A percentile compares a stretch with the other conserved stretches of the same genome.
These are phyloP conservation scores for Adenanthera pavonina DNA, from an alignment of 306 rosid species.

Conservation along the genomic window DNA sequence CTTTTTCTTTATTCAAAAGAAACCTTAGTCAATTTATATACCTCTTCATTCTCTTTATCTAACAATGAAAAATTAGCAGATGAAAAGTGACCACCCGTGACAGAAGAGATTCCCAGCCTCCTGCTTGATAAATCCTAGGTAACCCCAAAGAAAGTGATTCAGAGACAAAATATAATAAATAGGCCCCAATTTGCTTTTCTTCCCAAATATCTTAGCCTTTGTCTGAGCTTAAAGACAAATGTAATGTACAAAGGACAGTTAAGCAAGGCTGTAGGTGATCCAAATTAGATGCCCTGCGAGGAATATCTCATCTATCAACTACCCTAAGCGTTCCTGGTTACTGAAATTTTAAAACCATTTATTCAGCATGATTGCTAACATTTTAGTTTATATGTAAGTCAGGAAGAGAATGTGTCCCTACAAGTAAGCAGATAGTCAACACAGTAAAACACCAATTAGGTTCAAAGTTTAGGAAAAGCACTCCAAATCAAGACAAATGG, in stretches of 20 bases:
- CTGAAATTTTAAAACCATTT: constrained; percentile 22
- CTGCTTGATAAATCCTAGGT: constrained; percentile 64
- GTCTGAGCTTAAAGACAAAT: constrained; percentile 18
- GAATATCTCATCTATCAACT: background rate
- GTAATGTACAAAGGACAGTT: background rate
- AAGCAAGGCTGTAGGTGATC: constrained; percentile 33
- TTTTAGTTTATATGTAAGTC: background rate
- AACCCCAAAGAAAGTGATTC: constrained; percentile 60
- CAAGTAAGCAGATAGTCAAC: constrained; percentile 6
- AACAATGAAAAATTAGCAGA: constrained; percentile 69
- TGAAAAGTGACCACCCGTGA: constrained; percentile 51
- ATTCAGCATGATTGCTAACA: background rate
- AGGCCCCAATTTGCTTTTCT: constrained; percentile 38
- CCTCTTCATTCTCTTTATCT: constrained; percentile 65
- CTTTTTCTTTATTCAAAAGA: constrained; percentile 28
- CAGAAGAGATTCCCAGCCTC: constrained; percentile 56
- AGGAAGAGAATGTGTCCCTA: constrained; percentile 7
- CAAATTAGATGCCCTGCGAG: constrained; percentile 35
- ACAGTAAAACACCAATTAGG: constrained; percentile 5
- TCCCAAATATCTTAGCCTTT: constrained; percentile 14
- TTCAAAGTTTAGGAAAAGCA: constrained; percentile 24
- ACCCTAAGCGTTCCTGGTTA: constrained; percentile 25
- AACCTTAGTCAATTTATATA: constrained; percentile 46
- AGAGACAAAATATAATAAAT: constrained; percentile 44
- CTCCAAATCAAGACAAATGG: constrained; percentile 7